Evolutionary conservation across 2,329 filamentous ascomycete species (phyloP).

Genomic region (Pseudogymnoascus sp.): DNA sequence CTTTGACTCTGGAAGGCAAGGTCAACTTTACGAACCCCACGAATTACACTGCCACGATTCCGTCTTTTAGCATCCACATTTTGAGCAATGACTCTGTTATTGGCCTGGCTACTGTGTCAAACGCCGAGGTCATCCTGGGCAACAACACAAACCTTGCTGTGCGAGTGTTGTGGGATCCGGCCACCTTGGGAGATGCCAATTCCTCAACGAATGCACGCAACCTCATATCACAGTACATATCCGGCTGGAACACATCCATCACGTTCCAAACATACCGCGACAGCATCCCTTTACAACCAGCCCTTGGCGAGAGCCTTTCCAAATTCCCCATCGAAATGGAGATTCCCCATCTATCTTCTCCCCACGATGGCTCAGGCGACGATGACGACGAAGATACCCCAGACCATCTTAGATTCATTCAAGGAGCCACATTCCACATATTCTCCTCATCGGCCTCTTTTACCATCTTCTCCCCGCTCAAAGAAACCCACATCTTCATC

Average conservation of each 20-base stretch:
- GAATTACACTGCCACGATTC: slow-evolving; percentile 73
- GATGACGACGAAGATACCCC: slow-evolving; percentile 37
- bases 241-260: slow-evolving; percentile 76
- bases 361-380: slow-evolving; percentile 37
- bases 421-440: slow-evolving; percentile 78
- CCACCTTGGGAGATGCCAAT: slow-evolving; percentile 50
- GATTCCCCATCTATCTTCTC: slow-evolving; percentile 59
- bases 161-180: slow-evolving; percentile 67
- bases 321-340: slow-evolving; percentile 63
- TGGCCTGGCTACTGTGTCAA: slow-evolving; percentile 62
- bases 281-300: slow-evolving; percentile 67
- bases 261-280: slow-evolving; percentile 63
- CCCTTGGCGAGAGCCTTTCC: slow-evolving; percentile 66
- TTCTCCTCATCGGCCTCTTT: slow-evolving; percentile 83
- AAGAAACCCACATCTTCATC: slow-evolving; percentile 65
- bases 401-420: slow-evolving; percentile 57
- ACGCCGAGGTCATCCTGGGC: slow-evolving; percentile 59
- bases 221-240: slow-evolving; percentile 78
- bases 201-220: slow-evolving; percentile 59
- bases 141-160: slow-evolving; percentile 65
- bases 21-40: slow-evolving; percentile 90
- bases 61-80: slow-evolving; percentile 70
- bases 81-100: slow-evolving; percentile 66
- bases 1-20: slow-evolving; percentile 61
- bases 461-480: slow-evolving; percentile 70